These are phyloP conservation scores for Neurospora sp. DNA, from an alignment of 495 filamentous ascomycete species.

Conservation along the genomic window DNA sequence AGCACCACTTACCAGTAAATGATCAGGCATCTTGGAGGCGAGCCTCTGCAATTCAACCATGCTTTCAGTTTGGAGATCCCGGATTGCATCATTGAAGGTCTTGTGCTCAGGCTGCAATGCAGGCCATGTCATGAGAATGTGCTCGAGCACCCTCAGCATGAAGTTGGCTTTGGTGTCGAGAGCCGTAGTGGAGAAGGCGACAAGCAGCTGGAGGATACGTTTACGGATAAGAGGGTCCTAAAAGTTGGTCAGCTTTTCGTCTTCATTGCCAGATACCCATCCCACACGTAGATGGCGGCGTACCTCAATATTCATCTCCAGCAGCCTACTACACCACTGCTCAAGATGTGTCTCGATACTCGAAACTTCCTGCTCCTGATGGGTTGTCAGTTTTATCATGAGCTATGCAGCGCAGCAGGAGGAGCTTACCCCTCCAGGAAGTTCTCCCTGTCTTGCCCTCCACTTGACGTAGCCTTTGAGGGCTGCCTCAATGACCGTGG, in stretches of 20 bases:
- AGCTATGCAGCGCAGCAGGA: background rate
- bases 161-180: constrained; percentile 68
- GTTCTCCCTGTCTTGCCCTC: constrained; percentile 45
- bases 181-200: constrained; percentile 74
- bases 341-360: constrained; percentile 61
- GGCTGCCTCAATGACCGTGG: constrained; percentile 82
- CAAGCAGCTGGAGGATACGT: constrained; percentile 70
- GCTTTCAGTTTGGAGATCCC: constrained; percentile 70
- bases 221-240: constrained; percentile 82
- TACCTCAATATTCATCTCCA: constrained; percentile 69
- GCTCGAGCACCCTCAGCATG: constrained; percentile 78
- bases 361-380: constrained; percentile 49
- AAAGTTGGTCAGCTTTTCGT: background rate
- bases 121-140: constrained; percentile 74
- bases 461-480: constrained; percentile 84
- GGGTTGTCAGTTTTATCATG: constrained; percentile 5
- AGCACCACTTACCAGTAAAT: constrained; percentile 52
- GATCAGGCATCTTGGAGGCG: constrained; percentile 81
- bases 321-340: constrained; percentile 65
- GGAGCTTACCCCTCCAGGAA: constrained; percentile 42
- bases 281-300: background rate
- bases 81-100: constrained; percentile 81
- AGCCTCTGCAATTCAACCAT: constrained; percentile 81
- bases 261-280: background rate
- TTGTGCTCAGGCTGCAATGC: constrained; percentile 55